Evolutionary conservation across 139 green algal species (phyloP).

Genomic region (Tetradesmus lagerheimii): DNA sequence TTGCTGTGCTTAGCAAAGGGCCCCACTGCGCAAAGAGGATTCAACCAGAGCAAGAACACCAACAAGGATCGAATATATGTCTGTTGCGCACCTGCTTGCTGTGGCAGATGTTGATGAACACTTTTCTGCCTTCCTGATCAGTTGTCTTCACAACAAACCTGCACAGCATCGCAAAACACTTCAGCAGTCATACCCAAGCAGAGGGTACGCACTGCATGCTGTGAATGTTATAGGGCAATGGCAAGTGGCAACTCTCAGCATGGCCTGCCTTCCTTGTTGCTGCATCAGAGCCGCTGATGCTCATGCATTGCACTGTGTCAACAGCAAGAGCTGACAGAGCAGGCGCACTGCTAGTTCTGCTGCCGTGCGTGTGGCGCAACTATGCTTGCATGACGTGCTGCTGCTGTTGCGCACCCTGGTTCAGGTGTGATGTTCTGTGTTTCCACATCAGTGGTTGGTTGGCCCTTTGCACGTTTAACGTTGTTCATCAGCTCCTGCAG

Average conservation of each 20-base stretch:
- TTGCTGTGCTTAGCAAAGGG: too few species aligned
- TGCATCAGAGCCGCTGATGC: too few species aligned
- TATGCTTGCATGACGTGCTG: background rate
- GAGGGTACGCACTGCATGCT: background rate
- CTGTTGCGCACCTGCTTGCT: conserved; percentile 23
- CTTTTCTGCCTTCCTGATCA: conserved; percentile 66
- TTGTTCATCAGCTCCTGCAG: conserved; percentile 60
- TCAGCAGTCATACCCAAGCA: background rate
- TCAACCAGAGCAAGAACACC: too few species aligned
- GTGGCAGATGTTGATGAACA: conserved; percentile 86
- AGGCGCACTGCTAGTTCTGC: too few species aligned
- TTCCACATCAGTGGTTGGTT: conserved; percentile 40
- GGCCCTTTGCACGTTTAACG: conserved; percentile 59
- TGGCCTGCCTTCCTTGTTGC: background rate
- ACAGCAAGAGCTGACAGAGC: too few species aligned
- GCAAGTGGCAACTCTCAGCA: background rate
- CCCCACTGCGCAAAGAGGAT: too few species aligned
- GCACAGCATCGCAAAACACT: background rate
- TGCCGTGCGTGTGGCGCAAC: background rate
- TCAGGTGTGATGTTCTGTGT: conserved; percentile 63
- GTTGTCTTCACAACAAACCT: conserved; percentile 83
- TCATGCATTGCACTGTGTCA: too few species aligned
- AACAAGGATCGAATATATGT: background rate
- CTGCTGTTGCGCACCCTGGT: conserved; percentile 54
- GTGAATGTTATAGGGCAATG: background rate